Conservation (phyloP, 306 rosid genomes). For the Bauhinia variegata region DNA sequence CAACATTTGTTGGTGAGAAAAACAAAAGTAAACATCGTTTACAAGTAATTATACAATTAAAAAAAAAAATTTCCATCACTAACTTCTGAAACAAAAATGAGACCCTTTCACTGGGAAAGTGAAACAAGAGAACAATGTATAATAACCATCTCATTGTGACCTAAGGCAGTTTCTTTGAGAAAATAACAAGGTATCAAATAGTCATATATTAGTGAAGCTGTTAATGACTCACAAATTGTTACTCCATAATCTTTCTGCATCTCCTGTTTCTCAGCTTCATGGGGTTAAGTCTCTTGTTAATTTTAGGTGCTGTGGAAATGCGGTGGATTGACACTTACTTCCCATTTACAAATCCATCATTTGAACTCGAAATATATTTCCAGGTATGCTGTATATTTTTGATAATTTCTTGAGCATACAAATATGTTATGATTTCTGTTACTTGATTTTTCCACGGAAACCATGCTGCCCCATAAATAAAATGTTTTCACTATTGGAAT, state of each 20-base stretch:
- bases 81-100: conserved; percentile 7
- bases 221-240: conserved; percentile 16
- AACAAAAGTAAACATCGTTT: conserved; percentile 3
- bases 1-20: conserved; percentile 16
- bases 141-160: conserved; percentile 17
- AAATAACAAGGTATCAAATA: conserved; percentile 6
- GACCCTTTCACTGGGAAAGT: conserved; percentile 16
- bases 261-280: background rate
- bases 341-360: conserved; percentile 93
- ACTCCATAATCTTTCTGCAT: conserved; percentile 19
- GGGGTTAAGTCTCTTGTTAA: conserved; percentile 27
- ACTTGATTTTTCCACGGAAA: background rate
- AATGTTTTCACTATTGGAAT: too few relatives aligned
- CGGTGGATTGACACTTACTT: conserved; percentile 98
- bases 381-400: conserved; percentile 56
- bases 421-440: background rate
- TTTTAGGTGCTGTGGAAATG: conserved; percentile 91
- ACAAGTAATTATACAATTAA: conserved; percentile 6
- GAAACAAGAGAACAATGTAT: conserved; percentile 1
- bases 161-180: background rate
- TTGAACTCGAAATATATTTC: conserved; percentile 94
- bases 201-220: conserved; percentile 12
- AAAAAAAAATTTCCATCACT: background rate
- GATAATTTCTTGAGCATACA: background rate
- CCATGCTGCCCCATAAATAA: background rate